Percentiles rank a stretch among this genome's conserved stretches.
These are phyloP conservation scores for Coemansia sp. DNA, from an alignment of 192 early-diverging fungal genomes.

Conservation along the genomic window DNA sequence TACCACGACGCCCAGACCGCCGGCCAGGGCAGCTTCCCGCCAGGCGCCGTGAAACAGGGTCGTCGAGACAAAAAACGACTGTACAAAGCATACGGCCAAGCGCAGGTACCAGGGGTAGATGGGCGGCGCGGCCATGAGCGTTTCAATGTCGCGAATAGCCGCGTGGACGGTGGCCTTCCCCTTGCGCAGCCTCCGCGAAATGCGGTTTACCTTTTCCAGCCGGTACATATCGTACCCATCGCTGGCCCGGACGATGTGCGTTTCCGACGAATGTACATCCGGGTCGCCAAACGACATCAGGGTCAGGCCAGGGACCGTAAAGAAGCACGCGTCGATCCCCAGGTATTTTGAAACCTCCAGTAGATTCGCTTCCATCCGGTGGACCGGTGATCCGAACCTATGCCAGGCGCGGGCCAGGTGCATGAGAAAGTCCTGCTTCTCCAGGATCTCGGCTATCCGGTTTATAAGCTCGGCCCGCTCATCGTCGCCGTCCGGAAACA, in stretches of 20 bases:
- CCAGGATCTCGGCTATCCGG: conserved; percentile 56
- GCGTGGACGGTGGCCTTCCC: conserved; percentile 53
- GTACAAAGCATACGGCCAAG: conserved; percentile 45
- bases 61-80: conserved; percentile 51
- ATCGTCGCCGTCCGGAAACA: background rate
- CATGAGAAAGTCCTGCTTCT: conserved; percentile 57
- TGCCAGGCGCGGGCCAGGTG: conserved; percentile 57
- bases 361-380: conserved; percentile 56
- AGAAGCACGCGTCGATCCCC: conserved; percentile 55
- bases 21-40: conserved; percentile 53
- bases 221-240: conserved; percentile 59
- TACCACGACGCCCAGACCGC: conserved; percentile 43
- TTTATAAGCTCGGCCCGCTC: conserved; percentile 16
- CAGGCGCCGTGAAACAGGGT: conserved; percentile 61
- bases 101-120: conserved; percentile 52
- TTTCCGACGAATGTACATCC: conserved; percentile 64
- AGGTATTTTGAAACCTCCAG: conserved; percentile 51
- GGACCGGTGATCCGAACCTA: conserved; percentile 57
- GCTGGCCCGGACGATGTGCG: conserved; percentile 56
- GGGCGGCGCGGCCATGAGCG: conserved; percentile 37
- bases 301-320: conserved; percentile 61
- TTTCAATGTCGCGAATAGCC: conserved; percentile 53
- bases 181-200: conserved; percentile 55
- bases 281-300: conserved; percentile 60
- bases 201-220: conserved; percentile 53